Conservation (phyloP, 2,329 filamentous ascomycete species). For the Leptographium flavum region DNA sequence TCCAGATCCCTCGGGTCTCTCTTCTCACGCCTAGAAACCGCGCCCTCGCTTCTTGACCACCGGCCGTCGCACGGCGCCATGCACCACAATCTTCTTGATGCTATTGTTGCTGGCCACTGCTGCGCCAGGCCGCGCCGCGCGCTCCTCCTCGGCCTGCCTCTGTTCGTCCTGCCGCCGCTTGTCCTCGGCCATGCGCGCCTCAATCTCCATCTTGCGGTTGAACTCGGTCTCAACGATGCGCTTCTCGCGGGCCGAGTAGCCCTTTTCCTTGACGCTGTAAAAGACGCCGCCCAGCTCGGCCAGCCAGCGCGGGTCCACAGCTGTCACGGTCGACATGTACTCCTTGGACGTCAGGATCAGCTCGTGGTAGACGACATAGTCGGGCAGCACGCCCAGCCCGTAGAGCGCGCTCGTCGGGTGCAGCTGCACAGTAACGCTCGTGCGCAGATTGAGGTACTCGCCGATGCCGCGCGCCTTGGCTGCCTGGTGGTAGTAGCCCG, state of each 20-base stretch:
- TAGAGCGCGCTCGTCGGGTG: slow-evolving; percentile 92
- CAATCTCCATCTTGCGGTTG: slow-evolving; percentile 84
- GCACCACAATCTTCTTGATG: slow-evolving; percentile 44
- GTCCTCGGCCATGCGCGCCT: slow-evolving; percentile 81
- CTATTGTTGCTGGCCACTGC: slow-evolving; percentile 7
- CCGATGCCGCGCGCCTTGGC: slow-evolving; percentile 92
- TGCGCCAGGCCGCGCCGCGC: slow-evolving; percentile 31
- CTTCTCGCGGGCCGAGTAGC: slow-evolving; percentile 77
- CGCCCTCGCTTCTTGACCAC: slow-evolving; percentile 40
- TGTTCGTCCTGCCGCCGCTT: slow-evolving; percentile 52
- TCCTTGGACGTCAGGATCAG: slow-evolving; percentile 93
- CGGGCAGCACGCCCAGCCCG: slow-evolving; percentile 81
- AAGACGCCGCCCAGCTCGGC: slow-evolving; percentile 94
- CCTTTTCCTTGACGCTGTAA: slow-evolving; percentile 95
- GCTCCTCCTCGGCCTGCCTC: slow-evolving; percentile 32
- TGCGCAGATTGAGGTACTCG: slow-evolving; percentile 93
- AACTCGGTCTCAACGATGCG: slow-evolving; percentile 83
- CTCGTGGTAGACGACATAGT: slow-evolving; percentile 97
- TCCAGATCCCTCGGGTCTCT: too few species aligned
- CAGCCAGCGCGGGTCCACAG: slow-evolving; percentile 93
- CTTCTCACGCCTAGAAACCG: slow-evolving; percentile 32
- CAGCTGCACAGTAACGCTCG: slow-evolving; percentile 83
- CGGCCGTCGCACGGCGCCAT: slow-evolving; percentile 48
- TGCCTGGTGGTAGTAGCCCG: slow-evolving; percentile 95
- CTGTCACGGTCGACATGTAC: slow-evolving; percentile 94